phyloP scores from a whole-genome alignment of 257 asterid species.

The Prunella vulgaris region DNA sequence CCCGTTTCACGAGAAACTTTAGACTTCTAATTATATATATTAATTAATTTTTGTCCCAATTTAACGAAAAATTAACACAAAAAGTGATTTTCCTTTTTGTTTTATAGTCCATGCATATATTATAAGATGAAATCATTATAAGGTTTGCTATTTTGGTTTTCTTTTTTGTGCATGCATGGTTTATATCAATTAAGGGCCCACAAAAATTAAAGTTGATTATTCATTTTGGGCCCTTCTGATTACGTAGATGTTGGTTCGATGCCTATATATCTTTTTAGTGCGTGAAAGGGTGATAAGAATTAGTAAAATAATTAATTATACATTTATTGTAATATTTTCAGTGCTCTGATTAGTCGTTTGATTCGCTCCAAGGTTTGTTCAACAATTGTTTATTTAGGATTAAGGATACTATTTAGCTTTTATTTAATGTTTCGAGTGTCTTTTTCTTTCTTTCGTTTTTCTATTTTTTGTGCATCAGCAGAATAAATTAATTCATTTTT shows the following conservation, averaged over 20 bases:
- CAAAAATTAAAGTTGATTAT: not conserved
- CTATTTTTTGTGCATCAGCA: slow-evolving; percentile 19
- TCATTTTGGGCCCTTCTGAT: not conserved
- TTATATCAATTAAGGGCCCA: not conserved
- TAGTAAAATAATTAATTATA: too few species aligned
- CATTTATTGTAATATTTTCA: not conserved
- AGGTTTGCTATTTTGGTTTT: not conserved
- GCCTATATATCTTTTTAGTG: not conserved
- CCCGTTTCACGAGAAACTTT: not conserved
- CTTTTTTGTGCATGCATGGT: not conserved
- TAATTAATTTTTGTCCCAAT: not conserved
- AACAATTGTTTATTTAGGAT: not conserved
- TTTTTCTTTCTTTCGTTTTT: too few species aligned
- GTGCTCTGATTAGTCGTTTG: not conserved
- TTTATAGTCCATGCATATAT: not conserved
- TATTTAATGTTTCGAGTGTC: not conserved
- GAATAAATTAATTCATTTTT: not conserved
- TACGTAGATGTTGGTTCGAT: not conserved
- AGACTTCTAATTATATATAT: not conserved
- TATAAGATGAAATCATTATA: not conserved
- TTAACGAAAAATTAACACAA: too few species aligned
- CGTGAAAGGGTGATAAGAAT: not conserved
- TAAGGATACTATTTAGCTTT: not conserved
- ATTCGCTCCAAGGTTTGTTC: not conserved
- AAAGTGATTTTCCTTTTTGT: not conserved